Conservation (phyloP, 1,139 yeast genomes). For the Arxiozyma heterogenica region DNA sequence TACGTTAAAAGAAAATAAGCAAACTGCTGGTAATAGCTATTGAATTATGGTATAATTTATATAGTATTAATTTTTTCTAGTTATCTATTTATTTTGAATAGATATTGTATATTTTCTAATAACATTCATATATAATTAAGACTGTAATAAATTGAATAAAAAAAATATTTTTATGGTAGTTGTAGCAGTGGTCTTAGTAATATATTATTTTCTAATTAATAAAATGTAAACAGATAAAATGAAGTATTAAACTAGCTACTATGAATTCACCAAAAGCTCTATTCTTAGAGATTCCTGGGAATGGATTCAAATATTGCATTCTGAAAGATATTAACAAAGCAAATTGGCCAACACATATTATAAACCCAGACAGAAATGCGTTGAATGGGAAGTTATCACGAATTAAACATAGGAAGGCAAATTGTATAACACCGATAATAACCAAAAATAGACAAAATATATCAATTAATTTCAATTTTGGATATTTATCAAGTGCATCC, state of each 20-base stretch:
- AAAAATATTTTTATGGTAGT: neutral
- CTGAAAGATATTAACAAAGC: conserved; percentile 76
- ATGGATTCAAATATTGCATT: conserved; percentile 50
- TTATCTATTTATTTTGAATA: neutral
- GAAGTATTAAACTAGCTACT: conserved; percentile 79
- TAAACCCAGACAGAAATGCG: conserved; percentile 90
- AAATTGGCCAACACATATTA: conserved; percentile 90
- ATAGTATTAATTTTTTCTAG: neutral
- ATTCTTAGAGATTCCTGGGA: conserved; percentile 56
- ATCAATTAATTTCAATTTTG: conserved; percentile 58
- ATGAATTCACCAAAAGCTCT: conserved; percentile 83
- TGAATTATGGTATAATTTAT: neutral
- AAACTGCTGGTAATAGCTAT: too few species aligned
- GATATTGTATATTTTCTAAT: too few species aligned
- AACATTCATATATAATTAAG: neutral
- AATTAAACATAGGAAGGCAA: conserved; percentile 61
- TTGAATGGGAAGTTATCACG: conserved; percentile 89
- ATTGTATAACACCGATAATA: conserved; percentile 66
- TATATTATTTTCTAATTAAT: conserved; percentile 47
- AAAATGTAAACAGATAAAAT: conserved; percentile 83
- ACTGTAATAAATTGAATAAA: neutral
- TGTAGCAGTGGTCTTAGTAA: too few species aligned
- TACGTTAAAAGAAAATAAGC: too few species aligned
- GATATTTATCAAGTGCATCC: conserved; percentile 28
- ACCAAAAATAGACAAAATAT: conserved; percentile 67